Percentiles rank a stretch among this genome's conserved stretches.
Evolutionary conservation across 306 rosid species (phyloP).

Genomic region (Lupinus albus): DNA sequence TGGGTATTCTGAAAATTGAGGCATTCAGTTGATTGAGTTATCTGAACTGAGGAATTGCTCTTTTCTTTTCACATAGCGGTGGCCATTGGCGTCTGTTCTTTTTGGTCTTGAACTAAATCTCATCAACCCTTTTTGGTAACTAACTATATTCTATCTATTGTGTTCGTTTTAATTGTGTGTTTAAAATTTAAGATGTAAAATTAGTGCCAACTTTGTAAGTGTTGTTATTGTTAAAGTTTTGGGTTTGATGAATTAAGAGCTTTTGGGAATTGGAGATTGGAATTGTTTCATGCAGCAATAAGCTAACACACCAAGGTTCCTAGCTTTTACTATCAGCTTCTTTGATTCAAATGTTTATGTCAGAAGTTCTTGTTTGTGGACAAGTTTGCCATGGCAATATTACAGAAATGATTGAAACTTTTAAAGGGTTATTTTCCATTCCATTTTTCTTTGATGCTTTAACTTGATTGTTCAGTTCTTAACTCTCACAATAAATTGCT

Average conservation of each 20-base stretch:
- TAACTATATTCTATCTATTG: conserved; percentile 1
- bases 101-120: conserved; percentile 32
- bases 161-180: conserved; percentile 34
- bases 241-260: conserved; percentile 31
- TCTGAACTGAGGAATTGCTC: conserved; percentile 11
- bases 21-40: conserved; percentile 37
- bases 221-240: conserved; percentile 22
- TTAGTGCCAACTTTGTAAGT: conserved; percentile 1
- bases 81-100: conserved; percentile 39
- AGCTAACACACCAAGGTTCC: not conserved
- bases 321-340: conserved; percentile 16
- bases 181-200: not conserved
- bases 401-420: conserved; percentile 11
- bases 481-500: conserved; percentile 3
- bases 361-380: conserved; percentile 28
- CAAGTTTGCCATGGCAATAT: not conserved
- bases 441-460: conserved; percentile 33
- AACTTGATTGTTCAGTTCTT: conserved; percentile 26
- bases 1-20: conserved; percentile 30
- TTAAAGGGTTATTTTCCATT: conserved; percentile 8
- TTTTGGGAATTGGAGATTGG: conserved; percentile 32
- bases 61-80: conserved; percentile 14
- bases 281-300: not conserved
- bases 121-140: conserved; percentile 22
- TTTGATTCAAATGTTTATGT: conserved; percentile 25